Percentiles rank a stretch among this genome's conserved stretches.
These are phyloP conservation scores for Euphrasia arctica DNA, from an alignment of 305 asterid genomes.

Conservation along the genomic window DNA sequence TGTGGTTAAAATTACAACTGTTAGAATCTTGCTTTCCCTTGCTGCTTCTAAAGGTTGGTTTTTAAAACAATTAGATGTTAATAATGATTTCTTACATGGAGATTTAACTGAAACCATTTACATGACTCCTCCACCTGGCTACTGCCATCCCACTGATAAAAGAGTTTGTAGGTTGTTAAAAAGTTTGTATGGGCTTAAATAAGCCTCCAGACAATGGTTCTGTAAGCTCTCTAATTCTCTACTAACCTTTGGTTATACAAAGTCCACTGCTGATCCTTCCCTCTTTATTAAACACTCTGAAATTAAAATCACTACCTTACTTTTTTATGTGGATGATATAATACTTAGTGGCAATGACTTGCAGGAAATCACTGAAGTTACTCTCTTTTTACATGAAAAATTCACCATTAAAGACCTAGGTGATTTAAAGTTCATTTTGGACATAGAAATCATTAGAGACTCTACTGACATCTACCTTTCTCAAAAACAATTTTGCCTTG, in stretches of 20 bases:
- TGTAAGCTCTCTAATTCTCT: neutral
- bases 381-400: neutral
- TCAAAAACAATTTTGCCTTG: neutral
- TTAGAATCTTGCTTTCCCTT: neutral
- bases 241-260: neutral
- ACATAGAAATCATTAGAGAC: too few species aligned
- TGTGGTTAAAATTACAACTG: neutral
- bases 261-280: neutral
- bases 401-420: neutral
- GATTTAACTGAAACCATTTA: neutral
- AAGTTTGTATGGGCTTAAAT: neutral
- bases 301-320: neutral
- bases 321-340: neutral
- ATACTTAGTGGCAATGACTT: neutral
- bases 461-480: too few species aligned
- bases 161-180: neutral
- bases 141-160: neutral
- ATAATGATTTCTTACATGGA: neutral
- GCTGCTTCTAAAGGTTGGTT: neutral
- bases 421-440: too few species aligned
- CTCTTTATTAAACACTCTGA: neutral
- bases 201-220: neutral
- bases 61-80: neutral
- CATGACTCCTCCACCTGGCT: neutral
- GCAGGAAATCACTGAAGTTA: neutral